Evolutionary conservation across 768 basidiomycete genomes (phyloP).

Genomic region (Pleurotus cornucopiae): DNA sequence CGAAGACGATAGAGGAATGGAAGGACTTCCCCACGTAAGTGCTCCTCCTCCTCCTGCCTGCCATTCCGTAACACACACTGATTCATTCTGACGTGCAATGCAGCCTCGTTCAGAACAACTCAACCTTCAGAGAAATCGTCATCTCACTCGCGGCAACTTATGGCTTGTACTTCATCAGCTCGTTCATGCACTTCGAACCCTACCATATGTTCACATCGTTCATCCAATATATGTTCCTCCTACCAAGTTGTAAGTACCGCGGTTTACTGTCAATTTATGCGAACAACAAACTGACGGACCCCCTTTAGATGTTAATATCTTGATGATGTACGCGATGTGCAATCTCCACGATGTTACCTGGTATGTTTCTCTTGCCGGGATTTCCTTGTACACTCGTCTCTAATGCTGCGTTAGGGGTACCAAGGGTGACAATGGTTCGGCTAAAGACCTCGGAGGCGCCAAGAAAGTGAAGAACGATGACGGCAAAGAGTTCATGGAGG

Average conservation of each 20-base stretch:
- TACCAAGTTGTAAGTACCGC: constrained; percentile 59
- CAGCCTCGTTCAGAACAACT: constrained; percentile 59
- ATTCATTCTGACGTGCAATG: constrained; percentile 8
- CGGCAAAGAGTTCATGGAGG: constrained; percentile 85
- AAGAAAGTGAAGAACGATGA: constrained; percentile 84
- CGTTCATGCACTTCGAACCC: constrained; percentile 87
- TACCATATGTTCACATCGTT: constrained; percentile 98
- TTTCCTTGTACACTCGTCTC: background rate
- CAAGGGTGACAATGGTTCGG: constrained; percentile 84
- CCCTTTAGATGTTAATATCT: constrained; percentile 65
- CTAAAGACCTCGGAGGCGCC: constrained; percentile 86
- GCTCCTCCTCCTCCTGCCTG: background rate
- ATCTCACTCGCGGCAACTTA: constrained; percentile 76
- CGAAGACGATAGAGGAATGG: constrained; percentile 74
- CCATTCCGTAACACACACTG: constrained; percentile 11
- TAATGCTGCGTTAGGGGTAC: constrained; percentile 56
- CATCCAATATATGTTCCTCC: constrained; percentile 86
- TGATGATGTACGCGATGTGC: constrained; percentile 96
- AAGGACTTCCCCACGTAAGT: constrained; percentile 64
- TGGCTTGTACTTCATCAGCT: constrained; percentile 81
- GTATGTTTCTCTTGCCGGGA: constrained; percentile 13
- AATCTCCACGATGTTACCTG: constrained; percentile 86
- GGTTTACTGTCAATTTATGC: background rate
- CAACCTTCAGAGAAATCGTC: constrained; percentile 79
- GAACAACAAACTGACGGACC: background rate